Percentiles rank a stretch among this genome's conserved stretches.
Evolutionary conservation across 2,329 filamentous ascomycete species (phyloP).

Genomic region (Ceratocystis papillata): DNA sequence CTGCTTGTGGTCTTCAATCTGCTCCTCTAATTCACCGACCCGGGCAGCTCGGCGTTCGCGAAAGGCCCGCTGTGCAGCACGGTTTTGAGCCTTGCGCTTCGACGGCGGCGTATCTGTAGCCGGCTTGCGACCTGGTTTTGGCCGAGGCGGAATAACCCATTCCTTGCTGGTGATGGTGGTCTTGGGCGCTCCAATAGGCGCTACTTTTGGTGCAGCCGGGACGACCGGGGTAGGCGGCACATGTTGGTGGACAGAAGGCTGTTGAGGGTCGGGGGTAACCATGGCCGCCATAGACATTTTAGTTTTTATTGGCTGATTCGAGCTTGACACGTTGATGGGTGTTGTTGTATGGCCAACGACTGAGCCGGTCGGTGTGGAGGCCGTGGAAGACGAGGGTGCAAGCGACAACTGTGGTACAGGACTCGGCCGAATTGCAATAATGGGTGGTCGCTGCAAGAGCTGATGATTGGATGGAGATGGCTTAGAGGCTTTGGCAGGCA

Average conservation of each 20-base stretch:
- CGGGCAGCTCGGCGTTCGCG: conserved; percentile 75
- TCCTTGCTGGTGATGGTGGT: conserved; percentile 64
- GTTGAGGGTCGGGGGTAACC: conserved; percentile 33
- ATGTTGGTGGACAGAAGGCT: conserved; percentile 24
- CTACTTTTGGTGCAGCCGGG: neutral
- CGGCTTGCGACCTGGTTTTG: conserved; percentile 86
- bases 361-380: conserved; percentile 27
- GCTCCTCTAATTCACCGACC: conserved; percentile 63
- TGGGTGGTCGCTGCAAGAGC: conserved; percentile 20
- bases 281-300: conserved; percentile 41
- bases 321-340: conserved; percentile 30
- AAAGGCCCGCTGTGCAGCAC: conserved; percentile 83
- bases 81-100: conserved; percentile 89
- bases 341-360: conserved; percentile 28
- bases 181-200: conserved; percentile 36
- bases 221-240: conserved; percentile 12
- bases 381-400: conserved; percentile 26
- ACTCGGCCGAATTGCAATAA: conserved; percentile 23
- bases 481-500: conserved; percentile 14
- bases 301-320: conserved; percentile 25
- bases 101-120: conserved; percentile 86
- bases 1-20: conserved; percentile 51
- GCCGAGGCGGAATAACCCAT: conserved; percentile 75
- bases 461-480: conserved; percentile 3
- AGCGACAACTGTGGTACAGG: conserved; percentile 16